Base-by-base conservation (phyloP, 2,329 filamentous ascomycete genomes). In the Penicillium sp. region DNA sequence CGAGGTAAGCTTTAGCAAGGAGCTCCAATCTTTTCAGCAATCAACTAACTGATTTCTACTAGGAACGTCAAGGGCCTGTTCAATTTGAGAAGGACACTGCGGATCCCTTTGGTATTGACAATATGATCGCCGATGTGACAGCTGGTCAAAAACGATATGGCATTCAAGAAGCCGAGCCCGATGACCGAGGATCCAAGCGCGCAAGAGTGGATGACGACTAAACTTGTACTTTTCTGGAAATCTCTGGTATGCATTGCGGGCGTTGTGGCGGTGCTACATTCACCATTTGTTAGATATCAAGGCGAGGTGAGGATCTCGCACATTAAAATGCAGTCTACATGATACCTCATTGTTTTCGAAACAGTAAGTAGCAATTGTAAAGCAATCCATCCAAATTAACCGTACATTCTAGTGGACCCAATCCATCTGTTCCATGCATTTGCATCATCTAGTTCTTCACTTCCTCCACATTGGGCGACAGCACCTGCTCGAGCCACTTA, bases 31-130 rank as follows among this genome's bases (percentile, higher is more conserved):
- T n/a, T n/a, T n/a, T n/a, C n/a, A 3, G 11, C 17, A 16, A 14
- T 30, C 33, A 30, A 35, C 39, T 38, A 36, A 26, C 22, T 14
- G 2, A 32, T 23, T 29, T 4, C 12, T 13, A 34, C 12, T 14
- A 84, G 79, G 79, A 78, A 44, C 79, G 89, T 39, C 85, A 93
- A 55, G 92, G 92, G 4, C 92, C 92, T 0, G 92, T 98, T 17
- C 85, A 95, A 63, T 98, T 98, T 55, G 90, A 96, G 65, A 94
- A 90, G 66, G 90, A 95, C 36, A 76, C 63, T 27, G 73, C 76
- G 12, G 90, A 96, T 65, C 88, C 88, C 1, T 96, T 96, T 64
- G 89, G 93, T 33, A 92, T 96, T 51, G 88, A 94, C 60, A 85
- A 85, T 56, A 94, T 98, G 71, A 79, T 98, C 61, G 83, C 79